Evolutionary conservation across 768 basidiomycete genomes (phyloP).

Genomic region (Leccinum sublutescens): DNA sequence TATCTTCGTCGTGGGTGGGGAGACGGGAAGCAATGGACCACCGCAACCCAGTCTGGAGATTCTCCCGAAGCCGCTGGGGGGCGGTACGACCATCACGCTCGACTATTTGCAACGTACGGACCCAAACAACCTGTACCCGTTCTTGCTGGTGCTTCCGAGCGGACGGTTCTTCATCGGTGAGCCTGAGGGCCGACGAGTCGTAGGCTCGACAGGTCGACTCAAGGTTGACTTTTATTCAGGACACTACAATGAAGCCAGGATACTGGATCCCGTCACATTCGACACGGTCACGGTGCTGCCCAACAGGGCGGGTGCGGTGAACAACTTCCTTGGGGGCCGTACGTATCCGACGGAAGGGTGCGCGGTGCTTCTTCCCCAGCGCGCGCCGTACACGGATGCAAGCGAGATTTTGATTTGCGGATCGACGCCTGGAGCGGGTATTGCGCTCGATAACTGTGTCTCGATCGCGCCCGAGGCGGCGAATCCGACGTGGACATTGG

Average conservation of each 20-base stretch:
- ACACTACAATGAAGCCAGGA: constrained; percentile 80
- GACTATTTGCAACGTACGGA: constrained; percentile 71
- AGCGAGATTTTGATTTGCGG: constrained; percentile 54
- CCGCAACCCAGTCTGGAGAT: constrained; percentile 71
- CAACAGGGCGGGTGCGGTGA: constrained; percentile 74
- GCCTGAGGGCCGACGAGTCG: constrained; percentile 20
- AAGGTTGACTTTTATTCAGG: constrained; percentile 37
- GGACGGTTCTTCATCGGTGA: constrained; percentile 69
- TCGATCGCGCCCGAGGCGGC: constrained; percentile 60
- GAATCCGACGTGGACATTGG: constrained; percentile 66
- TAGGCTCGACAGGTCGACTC: not conserved
- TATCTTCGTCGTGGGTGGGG: constrained; percentile 72
- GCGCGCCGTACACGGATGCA: constrained; percentile 52
- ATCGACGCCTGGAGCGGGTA: constrained; percentile 48
- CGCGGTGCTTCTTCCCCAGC: constrained; percentile 64
- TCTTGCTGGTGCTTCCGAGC: constrained; percentile 68
- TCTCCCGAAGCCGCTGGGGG: constrained; percentile 64
- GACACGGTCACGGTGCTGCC: constrained; percentile 58
- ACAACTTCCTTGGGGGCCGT: constrained; percentile 68
- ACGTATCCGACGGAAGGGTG: constrained; percentile 78
- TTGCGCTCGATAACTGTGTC: constrained; percentile 68
- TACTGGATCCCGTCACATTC: constrained; percentile 67
- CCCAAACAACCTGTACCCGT: constrained; percentile 80
- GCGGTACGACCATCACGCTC: constrained; percentile 56
- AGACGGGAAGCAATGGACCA: constrained; percentile 64